A percentile compares a stretch with the other conserved stretches of the same genome.
Conservation (phyloP, 495 filamentous ascomycete species). For the Emericellopsis terricola region DNA sequence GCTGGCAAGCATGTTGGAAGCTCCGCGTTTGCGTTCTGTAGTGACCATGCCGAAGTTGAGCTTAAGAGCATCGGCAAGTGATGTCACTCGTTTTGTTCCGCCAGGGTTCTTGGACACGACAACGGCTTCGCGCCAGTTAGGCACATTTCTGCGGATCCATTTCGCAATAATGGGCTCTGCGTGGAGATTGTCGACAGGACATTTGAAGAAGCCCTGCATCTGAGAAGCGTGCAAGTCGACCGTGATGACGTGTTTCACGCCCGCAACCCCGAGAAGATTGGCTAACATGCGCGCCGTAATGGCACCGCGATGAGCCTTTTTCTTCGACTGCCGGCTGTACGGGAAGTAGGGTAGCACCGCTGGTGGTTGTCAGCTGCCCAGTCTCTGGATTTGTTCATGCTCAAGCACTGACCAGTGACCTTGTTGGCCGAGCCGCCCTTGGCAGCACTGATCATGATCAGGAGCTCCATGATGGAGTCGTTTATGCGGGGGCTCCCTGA, state of each 20-base stretch:
- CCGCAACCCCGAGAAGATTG: constrained; percentile 81
- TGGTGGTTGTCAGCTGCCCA: constrained; percentile 18
- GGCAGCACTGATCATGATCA: constrained; percentile 97
- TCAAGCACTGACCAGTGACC: constrained; percentile 55
- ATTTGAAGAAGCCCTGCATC: constrained; percentile 98
- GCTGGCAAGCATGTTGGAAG: constrained; percentile 53
- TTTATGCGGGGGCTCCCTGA: constrained; percentile 94
- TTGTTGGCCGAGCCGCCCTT: constrained; percentile 95
- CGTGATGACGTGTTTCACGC: constrained; percentile 92
- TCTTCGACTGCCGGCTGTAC: constrained; percentile 97
- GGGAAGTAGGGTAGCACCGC: constrained; percentile 98
- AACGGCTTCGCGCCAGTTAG: constrained; percentile 76
- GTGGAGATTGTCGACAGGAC: constrained; percentile 93
- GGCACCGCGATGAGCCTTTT: constrained; percentile 90
- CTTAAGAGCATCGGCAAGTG: constrained; percentile 86
- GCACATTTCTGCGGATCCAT: constrained; percentile 82
- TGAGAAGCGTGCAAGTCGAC: constrained; percentile 93
- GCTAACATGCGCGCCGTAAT: constrained; percentile 96
- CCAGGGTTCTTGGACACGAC: constrained; percentile 97
- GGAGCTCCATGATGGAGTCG: constrained; percentile 94
- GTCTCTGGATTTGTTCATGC: constrained; percentile 6
- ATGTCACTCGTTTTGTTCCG: constrained; percentile 93
- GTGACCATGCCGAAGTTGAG: constrained; percentile 95
- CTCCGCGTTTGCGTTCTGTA: constrained; percentile 62
- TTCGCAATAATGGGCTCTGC: constrained; percentile 91